Percentiles rank a stretch among this genome's conserved stretches.
Evolutionary conservation across 1,284 basidiomycete genomes (phyloP).

Genomic region (Neonothopanus nambi): DNA sequence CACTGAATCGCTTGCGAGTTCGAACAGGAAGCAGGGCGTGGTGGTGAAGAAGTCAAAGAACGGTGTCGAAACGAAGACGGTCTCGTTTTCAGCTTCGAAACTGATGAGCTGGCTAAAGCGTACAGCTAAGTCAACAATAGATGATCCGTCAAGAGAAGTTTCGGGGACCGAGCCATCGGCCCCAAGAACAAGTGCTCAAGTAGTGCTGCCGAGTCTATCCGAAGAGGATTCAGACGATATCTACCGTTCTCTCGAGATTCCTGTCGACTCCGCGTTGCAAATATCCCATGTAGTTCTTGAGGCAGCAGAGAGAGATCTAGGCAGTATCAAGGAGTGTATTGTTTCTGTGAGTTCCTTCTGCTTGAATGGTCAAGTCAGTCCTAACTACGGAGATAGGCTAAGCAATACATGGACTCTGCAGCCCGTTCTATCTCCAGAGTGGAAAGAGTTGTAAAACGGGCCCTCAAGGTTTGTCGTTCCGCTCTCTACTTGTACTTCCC

Average conservation of each 20-base stretch:
- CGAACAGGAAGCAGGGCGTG: slow-evolving; percentile 24
- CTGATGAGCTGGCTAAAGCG: slow-evolving; percentile 66
- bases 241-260: background rate
- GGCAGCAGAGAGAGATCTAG: slow-evolving; percentile 54
- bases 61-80: slow-evolving; percentile 25
- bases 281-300: slow-evolving; percentile 46
- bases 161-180: background rate
- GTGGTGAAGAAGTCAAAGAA: slow-evolving; percentile 37
- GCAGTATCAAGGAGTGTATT: slow-evolving; percentile 22
- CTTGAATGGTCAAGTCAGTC: background rate
- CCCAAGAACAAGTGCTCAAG: background rate
- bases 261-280: slow-evolving; percentile 31
- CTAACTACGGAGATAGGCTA: slow-evolving; percentile 37
- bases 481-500: slow-evolving; percentile 7
- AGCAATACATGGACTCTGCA: slow-evolving; percentile 51
- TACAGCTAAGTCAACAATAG: slow-evolving; percentile 11
- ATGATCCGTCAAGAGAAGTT: slow-evolving; percentile 21
- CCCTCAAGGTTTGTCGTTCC: slow-evolving; percentile 45
- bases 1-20: slow-evolving; percentile 25
- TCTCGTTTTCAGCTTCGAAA: slow-evolving; percentile 32
- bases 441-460: slow-evolving; percentile 50
- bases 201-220: background rate
- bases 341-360: slow-evolving; percentile 7
- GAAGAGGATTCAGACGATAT: background rate
- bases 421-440: slow-evolving; percentile 52